Evolutionary conservation across 2,329 filamentous ascomycete genomes (phyloP).

Genomic region (Lachnellula occidentalis): DNA sequence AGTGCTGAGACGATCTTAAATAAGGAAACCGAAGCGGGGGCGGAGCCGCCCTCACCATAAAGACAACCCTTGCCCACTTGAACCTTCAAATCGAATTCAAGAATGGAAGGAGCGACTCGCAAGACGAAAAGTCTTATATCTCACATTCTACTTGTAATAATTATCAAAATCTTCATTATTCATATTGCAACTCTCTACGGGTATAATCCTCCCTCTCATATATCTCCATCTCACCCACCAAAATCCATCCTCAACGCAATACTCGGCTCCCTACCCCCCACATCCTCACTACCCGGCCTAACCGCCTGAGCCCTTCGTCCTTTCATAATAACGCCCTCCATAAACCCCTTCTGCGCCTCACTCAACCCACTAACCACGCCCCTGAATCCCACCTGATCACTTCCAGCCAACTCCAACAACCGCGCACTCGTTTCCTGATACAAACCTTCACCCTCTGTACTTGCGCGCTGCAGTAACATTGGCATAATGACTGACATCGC

Average conservation of each 20-base stretch:
- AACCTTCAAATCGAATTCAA: too few relatives aligned
- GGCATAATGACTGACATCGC: constrained; percentile 75
- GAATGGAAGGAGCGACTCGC: background rate
- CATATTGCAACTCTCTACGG: background rate
- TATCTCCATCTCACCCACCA: constrained; percentile 39
- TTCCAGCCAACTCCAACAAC: constrained; percentile 74
- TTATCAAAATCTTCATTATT: background rate
- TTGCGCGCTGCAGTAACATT: constrained; percentile 67
- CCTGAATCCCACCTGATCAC: constrained; percentile 68
- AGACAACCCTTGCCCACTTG: too few relatives aligned
- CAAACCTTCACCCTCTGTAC: constrained; percentile 50
- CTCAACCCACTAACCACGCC: constrained; percentile 67
- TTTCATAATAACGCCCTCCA: constrained; percentile 75
- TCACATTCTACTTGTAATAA: background rate
- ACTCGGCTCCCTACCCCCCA: constrained; percentile 58
- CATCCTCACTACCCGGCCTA: constrained; percentile 37
- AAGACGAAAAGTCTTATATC: background rate
- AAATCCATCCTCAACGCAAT: constrained; percentile 98
- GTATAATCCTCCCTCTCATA: background rate
- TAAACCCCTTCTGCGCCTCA: constrained; percentile 63
- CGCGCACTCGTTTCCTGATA: constrained; percentile 70
- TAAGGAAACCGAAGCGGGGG: too few relatives aligned
- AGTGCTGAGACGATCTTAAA: too few relatives aligned
- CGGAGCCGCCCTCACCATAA: too few relatives aligned
- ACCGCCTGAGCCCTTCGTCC: constrained; percentile 44